These are phyloP conservation scores for Solanum microdontum DNA, from an alignment of 257 asterid genomes.

Conservation along the genomic window DNA sequence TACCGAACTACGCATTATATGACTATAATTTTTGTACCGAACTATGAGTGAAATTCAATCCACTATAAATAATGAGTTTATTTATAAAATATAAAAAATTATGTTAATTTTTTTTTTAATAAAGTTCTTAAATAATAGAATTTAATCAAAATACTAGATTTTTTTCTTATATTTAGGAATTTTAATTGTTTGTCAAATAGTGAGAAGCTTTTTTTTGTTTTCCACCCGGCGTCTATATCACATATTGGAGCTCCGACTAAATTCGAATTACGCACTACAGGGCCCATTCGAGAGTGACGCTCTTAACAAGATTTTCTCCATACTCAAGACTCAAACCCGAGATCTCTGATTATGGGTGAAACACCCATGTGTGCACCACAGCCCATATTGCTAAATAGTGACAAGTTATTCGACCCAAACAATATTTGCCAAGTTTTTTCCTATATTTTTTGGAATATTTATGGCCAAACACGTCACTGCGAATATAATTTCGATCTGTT, in stretches of 20 bases:
- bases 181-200: not conserved
- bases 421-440: not conserved
- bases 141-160: not conserved
- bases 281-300: accelerated
- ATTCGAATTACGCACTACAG: accelerated
- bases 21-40: too few species aligned
- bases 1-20: too few species aligned
- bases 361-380: accelerated
- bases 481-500: not conserved
- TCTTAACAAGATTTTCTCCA: too few species aligned
- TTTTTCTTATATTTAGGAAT: not conserved
- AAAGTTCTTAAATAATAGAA: not conserved
- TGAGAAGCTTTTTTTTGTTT: too few species aligned
- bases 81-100: too few species aligned
- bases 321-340: accelerated
- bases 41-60: too few species aligned
- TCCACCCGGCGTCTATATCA: accelerated
- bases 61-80: not conserved
- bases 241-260: too few species aligned
- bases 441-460: not conserved
- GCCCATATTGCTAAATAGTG: not conserved
- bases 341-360: accelerated
- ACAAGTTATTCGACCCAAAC: not conserved
- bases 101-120: not conserved
- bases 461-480: not conserved